Conservation (phyloP, 257 asterid species). For the Salvia splendens region DNA sequence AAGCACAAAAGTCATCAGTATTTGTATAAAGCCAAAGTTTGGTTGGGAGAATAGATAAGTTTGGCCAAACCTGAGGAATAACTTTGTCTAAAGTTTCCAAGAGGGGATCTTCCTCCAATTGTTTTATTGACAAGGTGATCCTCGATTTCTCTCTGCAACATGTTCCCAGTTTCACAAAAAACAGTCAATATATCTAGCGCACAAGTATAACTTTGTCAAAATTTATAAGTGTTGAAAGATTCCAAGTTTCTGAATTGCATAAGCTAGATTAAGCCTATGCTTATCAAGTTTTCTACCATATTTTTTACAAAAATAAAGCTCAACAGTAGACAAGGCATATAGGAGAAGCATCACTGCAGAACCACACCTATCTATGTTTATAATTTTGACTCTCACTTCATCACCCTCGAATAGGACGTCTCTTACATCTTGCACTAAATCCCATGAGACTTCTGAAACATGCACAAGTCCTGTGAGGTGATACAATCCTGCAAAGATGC, state of each 20-base stretch:
- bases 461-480: constrained; percentile 91
- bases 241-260: neutral
- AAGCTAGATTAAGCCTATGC: neutral
- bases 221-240: neutral
- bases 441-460: constrained; percentile 98
- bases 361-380: constrained; percentile 78
- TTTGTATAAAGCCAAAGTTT: constrained; percentile 14
- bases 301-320: neutral
- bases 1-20: constrained; percentile 19
- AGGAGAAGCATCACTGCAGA: constrained; percentile 25
- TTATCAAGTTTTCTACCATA: too few species aligned
- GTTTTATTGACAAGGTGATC: constrained; percentile 81
- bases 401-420: constrained; percentile 82
- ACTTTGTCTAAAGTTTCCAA: constrained; percentile 90
- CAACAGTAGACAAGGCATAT: neutral
- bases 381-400: constrained; percentile 71
- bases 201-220: neutral
- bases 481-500: constrained; percentile 55
- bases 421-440: constrained; percentile 83
- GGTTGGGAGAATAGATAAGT: neutral
- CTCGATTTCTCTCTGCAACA: constrained; percentile 68
- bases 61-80: constrained; percentile 73
- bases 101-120: constrained; percentile 92
- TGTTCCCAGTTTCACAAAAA: constrained; percentile 3
- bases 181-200: neutral